A percentile compares a stretch with the other conserved stretches of the same genome.
Evolutionary conservation across 164 flowering plant genomes (phyloP).

Genomic region (Sedum album): DNA sequence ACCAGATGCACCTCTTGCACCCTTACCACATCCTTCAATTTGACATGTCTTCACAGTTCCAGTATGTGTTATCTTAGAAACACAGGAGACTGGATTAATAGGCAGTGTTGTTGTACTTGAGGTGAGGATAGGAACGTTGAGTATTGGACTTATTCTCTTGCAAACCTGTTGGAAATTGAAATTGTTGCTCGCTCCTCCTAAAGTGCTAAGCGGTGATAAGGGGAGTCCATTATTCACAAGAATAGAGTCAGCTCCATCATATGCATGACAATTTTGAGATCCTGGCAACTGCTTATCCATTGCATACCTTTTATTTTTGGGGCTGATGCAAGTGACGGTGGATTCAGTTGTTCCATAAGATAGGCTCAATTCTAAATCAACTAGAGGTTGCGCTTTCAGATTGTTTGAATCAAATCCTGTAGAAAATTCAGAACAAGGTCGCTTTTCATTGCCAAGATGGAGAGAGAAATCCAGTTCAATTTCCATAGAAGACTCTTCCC

Average conservation of each 20-base stretch:
- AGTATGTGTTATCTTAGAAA: slow-evolving; percentile 55
- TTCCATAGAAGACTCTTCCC: neutral
- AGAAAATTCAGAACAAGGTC: slow-evolving; percentile 26
- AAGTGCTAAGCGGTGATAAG: slow-evolving; percentile 19
- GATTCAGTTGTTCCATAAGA: slow-evolving; percentile 16
- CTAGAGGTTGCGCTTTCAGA: slow-evolving; percentile 21
- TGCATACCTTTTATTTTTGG: slow-evolving; percentile 15
- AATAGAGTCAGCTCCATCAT: slow-evolving; percentile 46
- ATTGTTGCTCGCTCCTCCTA: slow-evolving; percentile 15
- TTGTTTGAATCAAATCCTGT: slow-evolving; percentile 19
- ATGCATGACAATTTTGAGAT: slow-evolving; percentile 14
- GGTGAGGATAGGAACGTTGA: slow-evolving; percentile 32
- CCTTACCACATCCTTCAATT: slow-evolving; percentile 6
- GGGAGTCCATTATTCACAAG: slow-evolving; percentile 20
- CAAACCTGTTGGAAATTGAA: slow-evolving; percentile 21
- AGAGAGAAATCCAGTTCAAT: slow-evolving; percentile 7
- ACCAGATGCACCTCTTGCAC: slow-evolving; percentile 6
- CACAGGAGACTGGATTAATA: slow-evolving; percentile 67
- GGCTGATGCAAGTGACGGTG: slow-evolving; percentile 45
- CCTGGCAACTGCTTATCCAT: slow-evolving; percentile 16
- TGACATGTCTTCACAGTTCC: slow-evolving; percentile 14
- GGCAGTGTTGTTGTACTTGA: slow-evolving; percentile 40
- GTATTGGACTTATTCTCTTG: slow-evolving; percentile 15
- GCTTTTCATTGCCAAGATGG: slow-evolving; percentile 43
- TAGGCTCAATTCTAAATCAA: slow-evolving; percentile 5